These are phyloP conservation scores for Pholiota molesta DNA, from an alignment of 768 basidiomycete genomes.

Conservation along the genomic window DNA sequence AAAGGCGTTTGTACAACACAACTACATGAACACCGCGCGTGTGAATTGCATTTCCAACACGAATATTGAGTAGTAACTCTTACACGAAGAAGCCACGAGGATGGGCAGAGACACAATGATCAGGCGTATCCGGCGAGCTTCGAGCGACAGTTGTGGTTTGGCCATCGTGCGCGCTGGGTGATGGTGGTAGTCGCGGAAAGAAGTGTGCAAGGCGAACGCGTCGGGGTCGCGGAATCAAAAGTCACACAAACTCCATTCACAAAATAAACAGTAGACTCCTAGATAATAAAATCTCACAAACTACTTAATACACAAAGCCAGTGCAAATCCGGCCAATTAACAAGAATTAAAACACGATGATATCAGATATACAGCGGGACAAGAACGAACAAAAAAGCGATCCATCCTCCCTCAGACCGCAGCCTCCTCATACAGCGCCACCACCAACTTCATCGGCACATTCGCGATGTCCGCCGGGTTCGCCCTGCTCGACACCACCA, in stretches of 20 bases:
- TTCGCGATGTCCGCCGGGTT: slow-evolving; percentile 37
- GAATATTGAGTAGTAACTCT: slow-evolving; percentile 23
- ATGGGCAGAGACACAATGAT: slow-evolving; percentile 69
- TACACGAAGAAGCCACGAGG: slow-evolving; percentile 66
- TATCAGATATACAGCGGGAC: not conserved
- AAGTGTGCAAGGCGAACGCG: not conserved
- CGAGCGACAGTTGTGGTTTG: slow-evolving; percentile 33
- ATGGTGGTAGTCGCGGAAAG: slow-evolving; percentile 7
- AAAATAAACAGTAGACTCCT: not conserved
- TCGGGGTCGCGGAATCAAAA: not conserved
- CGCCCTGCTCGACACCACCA: slow-evolving; percentile 41
- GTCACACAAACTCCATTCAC: not conserved
- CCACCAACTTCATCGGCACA: slow-evolving; percentile 37
- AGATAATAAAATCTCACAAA: not conserved
- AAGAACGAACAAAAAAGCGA: not conserved
- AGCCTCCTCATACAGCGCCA: slow-evolving; percentile 32
- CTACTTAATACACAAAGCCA: not conserved
- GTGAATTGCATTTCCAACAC: not conserved
- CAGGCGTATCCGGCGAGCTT: slow-evolving; percentile 44
- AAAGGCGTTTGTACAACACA: slow-evolving; percentile 67
- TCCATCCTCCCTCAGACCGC: not conserved
- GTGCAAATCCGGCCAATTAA: not conserved
- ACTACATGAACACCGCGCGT: slow-evolving; percentile 37
- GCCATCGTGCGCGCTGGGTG: slow-evolving; percentile 22
- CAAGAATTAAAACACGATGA: not conserved